Conservation (phyloP, 768 basidiomycete species). For the Flagelloscypha sp. region DNA sequence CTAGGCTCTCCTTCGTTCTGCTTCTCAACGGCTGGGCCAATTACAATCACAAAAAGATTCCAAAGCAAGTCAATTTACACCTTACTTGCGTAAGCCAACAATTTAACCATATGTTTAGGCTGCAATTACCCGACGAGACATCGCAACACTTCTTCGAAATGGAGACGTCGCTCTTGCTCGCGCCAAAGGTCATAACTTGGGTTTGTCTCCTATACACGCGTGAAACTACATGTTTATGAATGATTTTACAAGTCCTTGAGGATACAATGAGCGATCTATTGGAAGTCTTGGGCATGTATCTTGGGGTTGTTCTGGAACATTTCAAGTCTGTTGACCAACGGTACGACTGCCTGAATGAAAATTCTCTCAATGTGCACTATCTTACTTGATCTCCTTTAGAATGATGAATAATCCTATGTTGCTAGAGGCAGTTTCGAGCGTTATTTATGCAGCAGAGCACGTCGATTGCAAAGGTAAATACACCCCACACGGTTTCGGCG, state of each 20-base stretch:
- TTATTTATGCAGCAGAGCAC: conserved; percentile 54
- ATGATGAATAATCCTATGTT: conserved; percentile 39
- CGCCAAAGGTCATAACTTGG: conserved; percentile 61
- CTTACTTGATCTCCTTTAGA: conserved; percentile 20
- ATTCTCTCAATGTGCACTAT: conserved; percentile 3
- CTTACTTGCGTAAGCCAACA: no score
- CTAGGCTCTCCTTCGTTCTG: conserved; percentile 59
- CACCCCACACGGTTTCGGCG: no score
- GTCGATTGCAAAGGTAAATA: conserved; percentile 49
- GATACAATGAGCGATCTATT: conserved; percentile 55
- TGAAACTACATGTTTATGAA: no score
- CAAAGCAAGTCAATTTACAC: conserved; percentile 42
- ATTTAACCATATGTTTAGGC: no score
- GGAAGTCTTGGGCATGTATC: conserved; percentile 56
- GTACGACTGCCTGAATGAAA: conserved; percentile 21
- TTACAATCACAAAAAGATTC: conserved; percentile 65
- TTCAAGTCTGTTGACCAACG: conserved; percentile 47
- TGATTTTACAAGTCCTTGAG: no score
- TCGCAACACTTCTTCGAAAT: conserved; percentile 56
- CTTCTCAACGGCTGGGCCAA: conserved; percentile 60
- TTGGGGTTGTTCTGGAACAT: conserved; percentile 54
- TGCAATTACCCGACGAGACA: conserved; percentile 61
- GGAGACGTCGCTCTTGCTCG: conserved; percentile 57
- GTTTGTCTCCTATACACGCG: no score
- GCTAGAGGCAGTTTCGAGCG: conserved; percentile 60